Conservation (phyloP, 306 rosid species). For the Medicago arabica region DNA sequence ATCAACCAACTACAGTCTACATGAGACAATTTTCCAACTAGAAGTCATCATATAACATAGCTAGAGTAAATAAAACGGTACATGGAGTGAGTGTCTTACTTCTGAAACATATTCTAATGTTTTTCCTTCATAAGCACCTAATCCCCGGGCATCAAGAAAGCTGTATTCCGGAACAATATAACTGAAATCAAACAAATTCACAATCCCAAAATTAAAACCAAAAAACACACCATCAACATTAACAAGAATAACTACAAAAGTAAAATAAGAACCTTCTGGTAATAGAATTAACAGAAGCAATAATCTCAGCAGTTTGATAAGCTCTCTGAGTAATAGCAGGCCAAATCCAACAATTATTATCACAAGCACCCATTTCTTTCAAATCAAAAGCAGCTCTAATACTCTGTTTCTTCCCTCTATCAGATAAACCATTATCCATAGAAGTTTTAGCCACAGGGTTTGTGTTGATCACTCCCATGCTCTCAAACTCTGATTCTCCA, state of each 20-base stretch:
- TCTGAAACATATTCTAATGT: conserved; percentile 72
- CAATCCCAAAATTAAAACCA: not conserved
- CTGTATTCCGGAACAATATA: conserved; percentile 91
- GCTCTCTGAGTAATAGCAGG: conserved; percentile 97
- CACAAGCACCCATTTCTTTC: conserved; percentile 89
- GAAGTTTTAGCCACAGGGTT: conserved; percentile 93
- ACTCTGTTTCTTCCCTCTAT: conserved; percentile 77
- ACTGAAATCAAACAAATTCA: conserved; percentile 57
- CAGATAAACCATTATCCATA: conserved; percentile 80
- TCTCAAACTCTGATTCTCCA: conserved; percentile 89
- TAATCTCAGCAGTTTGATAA: conserved; percentile 92
- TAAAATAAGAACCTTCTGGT: conserved; percentile 58
- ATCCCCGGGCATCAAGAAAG: conserved; percentile 92
- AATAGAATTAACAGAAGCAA: conserved; percentile 79
- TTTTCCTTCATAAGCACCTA: conserved; percentile 93
- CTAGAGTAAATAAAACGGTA: not conserved
- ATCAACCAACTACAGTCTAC: not conserved
- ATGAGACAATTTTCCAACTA: not conserved
- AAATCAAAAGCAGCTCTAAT: conserved; percentile 74
- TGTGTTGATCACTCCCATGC: conserved; percentile 80
- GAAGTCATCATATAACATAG: not conserved
- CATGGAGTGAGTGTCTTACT: conserved; percentile 52
- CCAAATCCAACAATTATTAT: conserved; percentile 90
- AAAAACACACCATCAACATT: not conserved
- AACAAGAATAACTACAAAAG: not conserved